Percentiles rank a stretch among this genome's conserved stretches.
phyloP scores from a whole-genome alignment of 73 alveolate genomes.

The Tetrahymena elliotti region DNA sequence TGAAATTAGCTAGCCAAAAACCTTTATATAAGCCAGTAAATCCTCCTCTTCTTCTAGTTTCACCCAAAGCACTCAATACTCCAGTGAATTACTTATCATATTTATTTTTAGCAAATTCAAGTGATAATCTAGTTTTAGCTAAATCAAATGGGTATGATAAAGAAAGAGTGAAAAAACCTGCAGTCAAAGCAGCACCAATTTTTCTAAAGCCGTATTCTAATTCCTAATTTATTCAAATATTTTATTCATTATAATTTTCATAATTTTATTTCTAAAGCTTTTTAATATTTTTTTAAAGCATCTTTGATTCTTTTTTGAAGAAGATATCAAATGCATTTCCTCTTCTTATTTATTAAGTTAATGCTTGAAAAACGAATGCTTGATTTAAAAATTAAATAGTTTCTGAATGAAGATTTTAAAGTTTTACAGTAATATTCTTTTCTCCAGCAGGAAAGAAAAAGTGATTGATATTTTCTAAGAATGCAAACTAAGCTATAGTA shows the following conservation, averaged over 20 bases:
- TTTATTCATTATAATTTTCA: background rate
- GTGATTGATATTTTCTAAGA: background rate
- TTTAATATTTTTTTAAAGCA: too few species aligned
- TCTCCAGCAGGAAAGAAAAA: background rate
- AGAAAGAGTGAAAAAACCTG: background rate
- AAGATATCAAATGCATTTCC: too few species aligned
- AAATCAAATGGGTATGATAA: background rate
- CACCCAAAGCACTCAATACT: background rate
- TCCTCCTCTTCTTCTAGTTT: background rate
- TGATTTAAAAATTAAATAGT: too few species aligned
- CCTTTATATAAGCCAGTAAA: background rate
- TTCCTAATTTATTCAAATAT: background rate
- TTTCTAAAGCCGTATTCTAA: background rate
- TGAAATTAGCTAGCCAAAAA: background rate
- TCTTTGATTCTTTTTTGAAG: too few species aligned
- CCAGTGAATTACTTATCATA: background rate
- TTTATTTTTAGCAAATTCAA: background rate
- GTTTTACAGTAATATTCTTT: background rate
- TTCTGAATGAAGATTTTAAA: background rate
- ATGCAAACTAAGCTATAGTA: background rate
- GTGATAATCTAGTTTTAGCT: background rate
- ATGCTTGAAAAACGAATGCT: too few species aligned
- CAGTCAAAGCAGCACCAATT: background rate
- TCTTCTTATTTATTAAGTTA: too few species aligned
- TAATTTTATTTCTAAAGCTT: background rate